phyloP scores from a whole-genome alignment of 2,329 filamentous ascomycete species.

The Aspergillus vadensis region DNA sequence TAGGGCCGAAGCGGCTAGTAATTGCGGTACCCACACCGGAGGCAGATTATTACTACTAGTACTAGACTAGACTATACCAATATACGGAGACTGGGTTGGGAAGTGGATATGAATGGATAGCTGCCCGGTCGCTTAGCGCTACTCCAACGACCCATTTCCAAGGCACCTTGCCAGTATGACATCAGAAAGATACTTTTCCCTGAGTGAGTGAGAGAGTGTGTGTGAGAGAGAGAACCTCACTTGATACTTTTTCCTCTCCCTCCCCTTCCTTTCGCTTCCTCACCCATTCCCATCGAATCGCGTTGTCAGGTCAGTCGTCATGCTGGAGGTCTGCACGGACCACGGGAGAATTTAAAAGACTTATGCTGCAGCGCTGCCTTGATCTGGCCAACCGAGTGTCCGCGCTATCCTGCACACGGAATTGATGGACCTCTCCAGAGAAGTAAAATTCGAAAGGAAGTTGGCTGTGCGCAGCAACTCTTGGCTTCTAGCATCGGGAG shows the following conservation, averaged over 20 bases:
- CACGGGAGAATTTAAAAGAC: slow-evolving; percentile 8
- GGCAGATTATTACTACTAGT: background rate
- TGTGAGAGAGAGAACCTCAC: background rate
- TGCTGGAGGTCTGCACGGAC: slow-evolving; percentile 8
- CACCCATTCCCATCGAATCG: background rate
- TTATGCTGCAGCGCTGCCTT: slow-evolving; percentile 10
- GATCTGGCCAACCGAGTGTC: slow-evolving; percentile 1
- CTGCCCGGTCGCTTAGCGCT: background rate
- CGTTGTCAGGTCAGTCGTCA: slow-evolving; percentile 3
- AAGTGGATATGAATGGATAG: no score
- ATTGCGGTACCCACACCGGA: background rate
- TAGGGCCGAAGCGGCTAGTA: slow-evolving; percentile 1
- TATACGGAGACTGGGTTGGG: background rate
- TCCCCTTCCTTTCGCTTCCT: no score
- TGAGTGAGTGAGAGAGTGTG: no score
- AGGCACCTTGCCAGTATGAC: slow-evolving; percentile 6
- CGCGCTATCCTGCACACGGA: slow-evolving; percentile 3
- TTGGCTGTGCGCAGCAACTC: background rate
- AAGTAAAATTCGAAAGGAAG: background rate
- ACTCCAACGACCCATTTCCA: slow-evolving; percentile 3
- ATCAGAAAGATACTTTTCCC: background rate
- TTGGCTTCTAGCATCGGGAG: slow-evolving; percentile 1
- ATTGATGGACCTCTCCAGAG: background rate
- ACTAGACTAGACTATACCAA: background rate
- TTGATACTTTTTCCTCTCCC: background rate